Percentiles rank a stretch among this genome's conserved stretches.
These are phyloP conservation scores for Flagelloscypha sp. DNA, from an alignment of 768 basidiomycete species.

Conservation along the genomic window DNA sequence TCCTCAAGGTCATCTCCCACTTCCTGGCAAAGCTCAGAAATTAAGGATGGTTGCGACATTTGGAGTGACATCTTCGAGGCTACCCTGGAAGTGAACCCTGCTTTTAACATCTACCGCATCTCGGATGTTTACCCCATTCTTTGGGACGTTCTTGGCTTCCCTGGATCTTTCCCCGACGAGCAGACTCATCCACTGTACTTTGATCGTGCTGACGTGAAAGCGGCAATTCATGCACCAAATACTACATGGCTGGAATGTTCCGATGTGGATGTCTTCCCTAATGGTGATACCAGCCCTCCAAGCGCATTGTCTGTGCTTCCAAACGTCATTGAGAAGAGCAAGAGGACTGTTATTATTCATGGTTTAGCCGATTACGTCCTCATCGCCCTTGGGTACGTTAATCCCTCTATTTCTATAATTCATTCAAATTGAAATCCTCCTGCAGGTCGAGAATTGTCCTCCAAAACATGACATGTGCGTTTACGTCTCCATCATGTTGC, in stretches of 20 bases:
- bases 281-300: constrained; percentile 53
- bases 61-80: constrained; percentile 61
- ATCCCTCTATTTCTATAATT: constrained; percentile 2
- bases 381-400: constrained; percentile 62
- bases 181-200: constrained; percentile 63
- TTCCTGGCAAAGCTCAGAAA: constrained; percentile 50
- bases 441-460: constrained; percentile 49
- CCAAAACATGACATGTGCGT: constrained; percentile 48
- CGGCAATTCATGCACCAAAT: constrained; percentile 64
- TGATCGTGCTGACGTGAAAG: constrained; percentile 58
- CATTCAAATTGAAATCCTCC: constrained; percentile 16
- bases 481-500: not conserved
- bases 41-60: constrained; percentile 50
- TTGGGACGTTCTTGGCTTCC: constrained; percentile 81
- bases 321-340: constrained; percentile 68
- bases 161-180: constrained; percentile 46
- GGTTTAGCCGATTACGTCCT: constrained; percentile 67
- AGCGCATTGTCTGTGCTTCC: constrained; percentile 60
- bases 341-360: constrained; percentile 60
- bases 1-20: constrained; percentile 55
- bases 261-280: constrained; percentile 48
- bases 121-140: constrained; percentile 68
- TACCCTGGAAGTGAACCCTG: constrained; percentile 57
- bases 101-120: constrained; percentile 71
- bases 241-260: constrained; percentile 61